A percentile compares a stretch with the other conserved stretches of the same genome.
These are phyloP conservation scores for Sporodiniella umbellata DNA, from an alignment of 371 early-diverging fungal species.

Conservation along the genomic window DNA sequence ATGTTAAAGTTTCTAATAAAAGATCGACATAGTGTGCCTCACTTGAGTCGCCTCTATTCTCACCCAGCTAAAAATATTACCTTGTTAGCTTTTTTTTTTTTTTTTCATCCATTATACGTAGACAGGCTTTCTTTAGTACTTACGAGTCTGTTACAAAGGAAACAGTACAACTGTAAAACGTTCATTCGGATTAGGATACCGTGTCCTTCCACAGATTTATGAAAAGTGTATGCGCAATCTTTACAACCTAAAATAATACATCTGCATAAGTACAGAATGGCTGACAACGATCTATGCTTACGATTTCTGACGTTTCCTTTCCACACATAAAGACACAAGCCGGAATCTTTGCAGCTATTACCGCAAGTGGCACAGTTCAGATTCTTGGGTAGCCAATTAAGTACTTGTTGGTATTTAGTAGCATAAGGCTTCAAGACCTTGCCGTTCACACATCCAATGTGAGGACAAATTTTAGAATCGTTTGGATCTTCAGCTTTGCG, in stretches of 20 bases:
- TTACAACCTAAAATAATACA: constrained; percentile 26
- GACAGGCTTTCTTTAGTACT: constrained; percentile 1
- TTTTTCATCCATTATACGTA: no score
- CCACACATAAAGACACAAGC: constrained; percentile 31
- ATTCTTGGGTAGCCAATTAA: constrained; percentile 34
- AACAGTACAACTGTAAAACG: constrained; percentile 44
- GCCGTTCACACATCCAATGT: constrained; percentile 28
- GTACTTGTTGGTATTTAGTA: constrained; percentile 30
- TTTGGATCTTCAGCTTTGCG: constrained; percentile 32
- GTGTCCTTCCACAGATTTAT: constrained; percentile 32
- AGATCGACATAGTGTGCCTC: constrained; percentile 39
- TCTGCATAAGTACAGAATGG: no score
- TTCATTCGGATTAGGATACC: constrained; percentile 45
- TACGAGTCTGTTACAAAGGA: constrained; percentile 42
- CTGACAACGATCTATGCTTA: constrained; percentile 20
- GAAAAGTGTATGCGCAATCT: constrained; percentile 44
- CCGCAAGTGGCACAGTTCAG: constrained; percentile 38
- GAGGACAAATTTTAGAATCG: constrained; percentile 41
- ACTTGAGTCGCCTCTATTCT: constrained; percentile 39
- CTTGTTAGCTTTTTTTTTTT: not conserved
- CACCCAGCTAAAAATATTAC: constrained; percentile 28
- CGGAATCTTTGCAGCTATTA: constrained; percentile 26
- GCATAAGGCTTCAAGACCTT: constrained; percentile 32
- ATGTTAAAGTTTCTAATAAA: constrained; percentile 28
- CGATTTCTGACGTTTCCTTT: constrained; percentile 38